Base-by-base conservation (phyloP, 2,329 filamentous ascomycete species). In the Sporothrix sp. region DNA sequence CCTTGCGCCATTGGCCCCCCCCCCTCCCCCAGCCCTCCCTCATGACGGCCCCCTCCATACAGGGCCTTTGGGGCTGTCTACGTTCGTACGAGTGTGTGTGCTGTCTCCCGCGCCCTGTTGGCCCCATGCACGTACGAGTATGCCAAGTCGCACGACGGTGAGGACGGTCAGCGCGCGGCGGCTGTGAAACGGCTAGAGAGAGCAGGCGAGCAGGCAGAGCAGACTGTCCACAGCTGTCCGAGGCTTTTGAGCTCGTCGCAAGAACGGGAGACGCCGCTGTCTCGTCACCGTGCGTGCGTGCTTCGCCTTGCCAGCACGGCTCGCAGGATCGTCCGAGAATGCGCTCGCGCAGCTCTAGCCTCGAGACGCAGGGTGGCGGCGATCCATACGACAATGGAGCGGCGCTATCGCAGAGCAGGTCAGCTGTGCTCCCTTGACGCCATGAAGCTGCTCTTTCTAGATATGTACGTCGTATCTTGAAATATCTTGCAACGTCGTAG, bases 341-440 rank as follows among this genome's bases (percentile, higher is more conserved):
- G 50, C 30, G 43, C 43, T 35, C 45, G 44, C 37, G 30, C 50
- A 43, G 18, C 16, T 36, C 27, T 37, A 47, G 44, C 44, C 23
- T 36, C n/a, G 44, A 23, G 33, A 30, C 23, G 33, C 44, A 47
- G 14, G 32, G 32, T 30, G 16, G 33, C 44, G 23, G 23, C 44
- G 44, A 37, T 47, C 33, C 33, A 28, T 37, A 33, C 20, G 33
- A 48, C 20, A 48, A 23, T 35, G 42, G 27, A 30, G 38, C 44
- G 37, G 44, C 50, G 44, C 50, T 52, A 44, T 52, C 38, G 50
- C 37, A 43, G 43, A 42, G 44, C 37, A 43, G 44, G 44, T 52
- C 50, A 48, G 44, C 44, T 43, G 38, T 18, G 18, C 28, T 20
- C 23, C 7, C 20, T 30, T 27, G n/a, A n/a, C n/a, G n/a, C n/a